Base-by-base conservation (phyloP, 495 filamentous ascomycete genomes). In the Immersiella caudata region DNA sequence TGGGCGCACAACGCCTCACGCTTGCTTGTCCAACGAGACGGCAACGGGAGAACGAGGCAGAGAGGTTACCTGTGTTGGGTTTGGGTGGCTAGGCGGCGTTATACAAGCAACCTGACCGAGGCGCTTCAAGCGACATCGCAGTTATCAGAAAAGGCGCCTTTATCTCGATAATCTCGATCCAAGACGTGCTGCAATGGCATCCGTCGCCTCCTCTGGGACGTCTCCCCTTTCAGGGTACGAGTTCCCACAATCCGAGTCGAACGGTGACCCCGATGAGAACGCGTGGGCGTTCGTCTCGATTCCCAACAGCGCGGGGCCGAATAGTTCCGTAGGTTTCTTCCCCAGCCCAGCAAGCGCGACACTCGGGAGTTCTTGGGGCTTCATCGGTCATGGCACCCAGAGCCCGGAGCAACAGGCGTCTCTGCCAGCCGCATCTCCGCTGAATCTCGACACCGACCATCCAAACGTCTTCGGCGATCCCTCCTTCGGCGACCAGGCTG, bases 301-400 rank as follows among this genome's bases (percentile, higher is more conserved):
- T 36, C 68, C 75, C 6, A 70, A 54, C 67, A 71, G 68, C 65
- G 36, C 67, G 29, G 64, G 66, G 25, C 54, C 46, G 22, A 24
- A 72, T 33, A 67, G 69, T 60, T 76, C 75, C 26, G 68, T 72
- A 40, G 73, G 72, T 25, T 81, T 78, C 68, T 73, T 79, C 60
- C 74, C 81, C 25, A 83, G 81, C 57, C 81, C 81, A 12, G 70
- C 74, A 14, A 76, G 75, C 70, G 75, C 77, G 52, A 81, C 78
- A 50, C 69, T 83, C 57, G 75, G 76, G 26, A 77, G 79, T 58
- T 75, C 75, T 18, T 83, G 79, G 77, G 78, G 72, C 27, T 68
- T 82, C 25, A 60, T 82, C 49, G 76, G 78, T 2, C 68, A 70
- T 11, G 21, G 24, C 56, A 59, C 26, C 2, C 67, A 56, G 24